Percentiles rank a stretch among this genome's conserved stretches.
Conservation (phyloP, 2,329 filamentous ascomycete genomes). For the Colletotrichum tropicicola region DNA sequence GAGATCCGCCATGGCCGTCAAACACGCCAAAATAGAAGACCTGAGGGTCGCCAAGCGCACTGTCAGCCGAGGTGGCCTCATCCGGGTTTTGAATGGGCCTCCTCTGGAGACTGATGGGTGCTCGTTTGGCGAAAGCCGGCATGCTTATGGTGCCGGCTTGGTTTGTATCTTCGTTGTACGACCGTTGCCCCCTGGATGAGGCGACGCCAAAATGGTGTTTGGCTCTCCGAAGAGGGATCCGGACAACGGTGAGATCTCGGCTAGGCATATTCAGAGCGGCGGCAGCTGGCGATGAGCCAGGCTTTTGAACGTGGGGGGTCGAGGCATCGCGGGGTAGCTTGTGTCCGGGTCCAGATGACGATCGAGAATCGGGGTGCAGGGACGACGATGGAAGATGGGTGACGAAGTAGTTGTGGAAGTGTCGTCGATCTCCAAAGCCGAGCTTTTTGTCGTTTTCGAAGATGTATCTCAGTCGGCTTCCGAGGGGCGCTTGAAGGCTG, state of each 20-base stretch:
- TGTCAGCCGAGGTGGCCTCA: constrained; percentile 76
- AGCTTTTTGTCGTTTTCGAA: not conserved
- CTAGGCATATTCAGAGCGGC: constrained; percentile 67
- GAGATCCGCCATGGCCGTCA: constrained; percentile 90
- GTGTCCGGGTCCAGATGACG: constrained; percentile 73
- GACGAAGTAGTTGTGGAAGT: constrained; percentile 96
- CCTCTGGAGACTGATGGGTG: constrained; percentile 69
- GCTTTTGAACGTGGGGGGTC: constrained; percentile 73
- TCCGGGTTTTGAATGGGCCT: constrained; percentile 57
- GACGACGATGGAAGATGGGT: constrained; percentile 95
- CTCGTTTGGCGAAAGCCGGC: constrained; percentile 88
- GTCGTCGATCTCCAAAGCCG: constrained; percentile 44
- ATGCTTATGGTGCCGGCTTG: constrained; percentile 95
- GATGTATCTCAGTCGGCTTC: not conserved
- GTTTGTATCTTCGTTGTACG: constrained; percentile 92
- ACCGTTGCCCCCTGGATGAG: constrained; percentile 81
- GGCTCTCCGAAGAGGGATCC: constrained; percentile 90
- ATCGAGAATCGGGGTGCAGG: constrained; percentile 84
- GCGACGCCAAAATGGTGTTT: constrained; percentile 95
- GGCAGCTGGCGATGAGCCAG: constrained; percentile 63
- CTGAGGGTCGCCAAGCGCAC: constrained; percentile 87
- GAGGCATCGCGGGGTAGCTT: constrained; percentile 88
- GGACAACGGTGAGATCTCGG: constrained; percentile 90
- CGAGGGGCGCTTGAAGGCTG: not conserved
- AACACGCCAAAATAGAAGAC: constrained; percentile 98